These are phyloP conservation scores for Brassica hybrid DNA, from an alignment of 441 rosid genomes.

Conservation along the genomic window DNA sequence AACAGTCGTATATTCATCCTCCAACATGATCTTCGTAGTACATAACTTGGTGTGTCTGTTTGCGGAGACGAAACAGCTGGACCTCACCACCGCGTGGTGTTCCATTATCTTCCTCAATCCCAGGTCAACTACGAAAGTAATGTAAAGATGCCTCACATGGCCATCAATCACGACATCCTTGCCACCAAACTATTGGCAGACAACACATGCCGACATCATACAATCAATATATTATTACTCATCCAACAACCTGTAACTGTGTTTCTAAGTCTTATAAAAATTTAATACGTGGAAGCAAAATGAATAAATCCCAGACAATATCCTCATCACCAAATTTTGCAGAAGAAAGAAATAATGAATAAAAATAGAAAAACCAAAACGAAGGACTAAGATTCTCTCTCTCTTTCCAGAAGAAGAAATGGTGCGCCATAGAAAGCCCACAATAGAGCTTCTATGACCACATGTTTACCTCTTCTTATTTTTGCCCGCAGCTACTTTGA, in stretches of 20 bases:
- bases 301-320: slow-evolving; percentile 32
- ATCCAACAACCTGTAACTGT: slow-evolving; percentile 26
- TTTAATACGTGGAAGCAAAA: slow-evolving; percentile 36
- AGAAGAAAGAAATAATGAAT: slow-evolving; percentile 21
- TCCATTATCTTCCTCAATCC: neutral
- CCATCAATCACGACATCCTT: neutral
- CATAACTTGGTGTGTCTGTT: slow-evolving; percentile 8
- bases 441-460: slow-evolving; percentile 25
- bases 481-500: slow-evolving; percentile 39
- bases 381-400: slow-evolving; percentile 25
- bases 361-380: slow-evolving; percentile 28
- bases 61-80: slow-evolving; percentile 37
- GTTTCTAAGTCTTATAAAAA: slow-evolving; percentile 21
- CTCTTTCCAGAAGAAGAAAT: slow-evolving; percentile 36
- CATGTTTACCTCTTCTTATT: slow-evolving; percentile 48
- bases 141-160: slow-evolving; percentile 34
- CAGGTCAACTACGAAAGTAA: slow-evolving; percentile 24
- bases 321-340: slow-evolving; percentile 33
- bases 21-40: slow-evolving; percentile 17
- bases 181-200: slow-evolving; percentile 17
- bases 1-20: slow-evolving; percentile 19
- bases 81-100: slow-evolving; percentile 24
- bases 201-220: slow-evolving; percentile 24
- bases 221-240: slow-evolving; percentile 18
- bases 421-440: slow-evolving; percentile 18